These are phyloP conservation scores for Hypomyces perniciosus DNA, from an alignment of 2,329 filamentous ascomycete genomes.

Conservation along the genomic window DNA sequence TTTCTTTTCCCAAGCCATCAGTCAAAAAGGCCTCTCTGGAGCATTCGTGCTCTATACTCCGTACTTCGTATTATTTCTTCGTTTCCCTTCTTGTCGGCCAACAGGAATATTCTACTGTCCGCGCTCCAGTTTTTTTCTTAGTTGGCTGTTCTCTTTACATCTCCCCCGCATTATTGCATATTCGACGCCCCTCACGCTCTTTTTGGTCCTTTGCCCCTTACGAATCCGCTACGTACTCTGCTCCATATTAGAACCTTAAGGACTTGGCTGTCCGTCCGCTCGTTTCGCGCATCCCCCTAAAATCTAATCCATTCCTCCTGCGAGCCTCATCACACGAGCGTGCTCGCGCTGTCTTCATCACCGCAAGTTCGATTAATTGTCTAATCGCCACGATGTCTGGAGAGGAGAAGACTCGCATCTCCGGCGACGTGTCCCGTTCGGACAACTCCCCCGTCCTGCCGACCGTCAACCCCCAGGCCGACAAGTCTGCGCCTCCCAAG, in stretches of 20 bases:
- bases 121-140: slow-evolving; percentile 24
- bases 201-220: slow-evolving; percentile 15
- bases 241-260: slow-evolving; percentile 6
- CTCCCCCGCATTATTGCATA: slow-evolving; percentile 33
- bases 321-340: slow-evolving; percentile 17
- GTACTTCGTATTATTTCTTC: slow-evolving; percentile 11
- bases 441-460: slow-evolving; percentile 64
- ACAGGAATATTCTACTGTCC: slow-evolving; percentile 12
- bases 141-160: slow-evolving; percentile 18
- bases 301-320: slow-evolving; percentile 9
- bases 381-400: slow-evolving; percentile 26
- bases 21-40: neutral
- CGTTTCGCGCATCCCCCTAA: slow-evolving; percentile 30
- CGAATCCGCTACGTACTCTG: slow-evolving; percentile 10
- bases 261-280: slow-evolving; percentile 33
- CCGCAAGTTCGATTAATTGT: neutral
- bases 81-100: slow-evolving; percentile 18
- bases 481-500: slow-evolving; percentile 64
- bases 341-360: slow-evolving; percentile 28
- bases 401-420: slow-evolving; percentile 79
- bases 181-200: slow-evolving; percentile 20
- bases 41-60: neutral
- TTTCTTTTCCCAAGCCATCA: slow-evolving; percentile 5
- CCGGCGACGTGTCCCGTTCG: slow-evolving; percentile 64
- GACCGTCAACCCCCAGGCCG: slow-evolving; percentile 67